A percentile compares a stretch with the other conserved stretches of the same genome.
Evolutionary conservation across 164 flowering plant genomes (phyloP).

Genomic region (Stephania japonica): DNA sequence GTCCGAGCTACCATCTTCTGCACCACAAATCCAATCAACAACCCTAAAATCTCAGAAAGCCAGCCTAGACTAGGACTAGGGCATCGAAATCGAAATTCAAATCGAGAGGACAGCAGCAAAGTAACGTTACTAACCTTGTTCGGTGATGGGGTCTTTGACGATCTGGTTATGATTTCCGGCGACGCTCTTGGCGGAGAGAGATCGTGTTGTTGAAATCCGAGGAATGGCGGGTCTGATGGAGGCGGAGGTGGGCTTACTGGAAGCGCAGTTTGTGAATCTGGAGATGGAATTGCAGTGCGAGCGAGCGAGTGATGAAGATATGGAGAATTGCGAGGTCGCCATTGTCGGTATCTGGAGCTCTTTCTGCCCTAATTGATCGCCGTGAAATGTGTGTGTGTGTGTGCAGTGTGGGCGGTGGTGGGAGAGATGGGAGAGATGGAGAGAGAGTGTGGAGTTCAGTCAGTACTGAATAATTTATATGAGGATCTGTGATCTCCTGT

Average conservation of each 20-base stretch:
- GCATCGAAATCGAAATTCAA: neutral
- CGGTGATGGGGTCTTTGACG: constrained; percentile 13
- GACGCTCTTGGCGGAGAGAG: constrained; percentile 28
- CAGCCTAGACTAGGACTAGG: neutral
- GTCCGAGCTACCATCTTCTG: constrained; percentile 22
- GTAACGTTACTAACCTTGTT: no score
- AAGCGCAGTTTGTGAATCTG: constrained; percentile 17
- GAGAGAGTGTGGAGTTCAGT: neutral
- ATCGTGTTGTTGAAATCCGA: constrained; percentile 13
- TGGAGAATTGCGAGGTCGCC: constrained; percentile 26
- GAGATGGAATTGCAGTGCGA: constrained; percentile 21
- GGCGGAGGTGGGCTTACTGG: constrained; percentile 9
- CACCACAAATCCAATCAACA: neutral
- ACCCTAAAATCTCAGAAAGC: neutral
- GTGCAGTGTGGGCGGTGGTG: neutral
- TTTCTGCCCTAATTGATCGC: constrained; percentile 1
- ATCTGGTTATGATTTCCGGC: constrained; percentile 26
- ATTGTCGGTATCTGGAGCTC: constrained; percentile 8
- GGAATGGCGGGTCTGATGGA: constrained; percentile 10
- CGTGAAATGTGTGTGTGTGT: neutral
- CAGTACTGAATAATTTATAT: no score
- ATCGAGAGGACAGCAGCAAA: no score
- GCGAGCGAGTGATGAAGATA: constrained; percentile 4
- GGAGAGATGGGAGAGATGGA: neutral
- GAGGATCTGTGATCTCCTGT: neutral